Percentiles rank a stretch among this genome's conserved stretches.
Conservation (phyloP, 2,329 filamentous ascomycete genomes). For the Fusarium sp. region DNA sequence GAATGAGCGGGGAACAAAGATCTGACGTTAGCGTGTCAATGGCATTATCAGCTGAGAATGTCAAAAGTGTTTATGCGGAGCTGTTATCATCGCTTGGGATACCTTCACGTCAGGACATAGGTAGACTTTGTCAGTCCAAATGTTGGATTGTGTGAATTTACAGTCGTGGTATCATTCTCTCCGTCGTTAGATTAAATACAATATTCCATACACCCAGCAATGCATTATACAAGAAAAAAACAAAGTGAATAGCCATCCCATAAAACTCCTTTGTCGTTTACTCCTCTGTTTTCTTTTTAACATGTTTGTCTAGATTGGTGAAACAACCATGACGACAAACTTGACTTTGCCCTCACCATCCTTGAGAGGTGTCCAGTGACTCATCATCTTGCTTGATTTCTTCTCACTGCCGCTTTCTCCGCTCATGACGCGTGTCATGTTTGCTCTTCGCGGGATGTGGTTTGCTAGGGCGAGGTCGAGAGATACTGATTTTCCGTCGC, state of each 20-base stretch:
- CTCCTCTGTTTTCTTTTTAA: not conserved
- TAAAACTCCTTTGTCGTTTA: not conserved
- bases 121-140: not conserved
- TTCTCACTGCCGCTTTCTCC: slow-evolving; percentile 25
- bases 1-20: not conserved
- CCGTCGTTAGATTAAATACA: slow-evolving; percentile 29
- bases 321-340: slow-evolving; percentile 41
- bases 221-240: slow-evolving; percentile 11
- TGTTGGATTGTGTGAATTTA: slow-evolving; percentile 8
- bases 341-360: slow-evolving; percentile 40
- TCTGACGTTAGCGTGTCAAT: not conserved
- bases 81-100: not conserved
- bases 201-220: slow-evolving; percentile 27
- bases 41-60: not conserved
- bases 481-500: slow-evolving; percentile 51
- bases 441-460: slow-evolving; percentile 43
- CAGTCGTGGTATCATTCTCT: slow-evolving; percentile 36
- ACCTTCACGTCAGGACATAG: not conserved
- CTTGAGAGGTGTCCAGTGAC: slow-evolving; percentile 46
- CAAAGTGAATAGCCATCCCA: not conserved
- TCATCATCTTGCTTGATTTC: slow-evolving; percentile 42
- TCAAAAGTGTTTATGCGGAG: not conserved
- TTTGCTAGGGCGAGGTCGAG: slow-evolving; percentile 46
- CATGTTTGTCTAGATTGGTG: slow-evolving; percentile 18
- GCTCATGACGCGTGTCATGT: slow-evolving; percentile 28